Evolutionary conservation across 352 stramenopile species (phyloP), one percentile per base, ranked within the genome.

Genomic region (Globisporangium cylindrosporum): DNA sequence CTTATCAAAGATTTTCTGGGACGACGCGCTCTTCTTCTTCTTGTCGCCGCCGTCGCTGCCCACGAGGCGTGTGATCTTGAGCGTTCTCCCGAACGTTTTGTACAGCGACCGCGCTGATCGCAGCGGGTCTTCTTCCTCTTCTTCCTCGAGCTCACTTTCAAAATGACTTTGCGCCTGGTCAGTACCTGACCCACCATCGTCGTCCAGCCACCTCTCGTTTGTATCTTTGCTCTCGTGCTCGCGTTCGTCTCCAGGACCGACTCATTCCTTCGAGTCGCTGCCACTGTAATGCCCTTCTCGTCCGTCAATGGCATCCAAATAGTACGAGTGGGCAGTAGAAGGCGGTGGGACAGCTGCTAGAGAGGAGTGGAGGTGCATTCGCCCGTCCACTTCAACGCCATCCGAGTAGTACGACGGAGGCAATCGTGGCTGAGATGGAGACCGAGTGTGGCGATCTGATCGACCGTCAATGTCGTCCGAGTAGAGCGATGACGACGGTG

Each of bases 1-100:
- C 64, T 90, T 70, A 29, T 76, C 77, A 25, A 91, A 84, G 15
- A 73, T 84, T 32, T 77, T 81, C 67, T 86, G 79, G 56, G 88
- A 84, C 24, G 53, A 69, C 29, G 79, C 64, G 43, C 68, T 63
- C 61, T 86, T 79, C 53, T 32, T 32, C 27, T 32, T 32, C 2
- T 73, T 34, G 36, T 51, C 34, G 12, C 71, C 66, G 32, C 75
- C 77, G 25, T 29, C 22, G 22, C 22, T 24, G 24, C 79, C 78
- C 14, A 78, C 76, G 8, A 86, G 67, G 2, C 70, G 67, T 20
- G 72, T 82, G 49, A 90, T 71, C 63, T 84, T 73, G 29, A 79
- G 77, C 18, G 80, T 78, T 74, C 78, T 83, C 25, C 83, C 75
- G 14, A 81, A 83, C 41, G 64, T 68, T 34, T 79, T 72, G 62